Percentiles rank a stretch among this genome's conserved stretches.
These are phyloP conservation scores for Agrostemma githago DNA, from an alignment of 148 eudicot species.

Conservation along the genomic window DNA sequence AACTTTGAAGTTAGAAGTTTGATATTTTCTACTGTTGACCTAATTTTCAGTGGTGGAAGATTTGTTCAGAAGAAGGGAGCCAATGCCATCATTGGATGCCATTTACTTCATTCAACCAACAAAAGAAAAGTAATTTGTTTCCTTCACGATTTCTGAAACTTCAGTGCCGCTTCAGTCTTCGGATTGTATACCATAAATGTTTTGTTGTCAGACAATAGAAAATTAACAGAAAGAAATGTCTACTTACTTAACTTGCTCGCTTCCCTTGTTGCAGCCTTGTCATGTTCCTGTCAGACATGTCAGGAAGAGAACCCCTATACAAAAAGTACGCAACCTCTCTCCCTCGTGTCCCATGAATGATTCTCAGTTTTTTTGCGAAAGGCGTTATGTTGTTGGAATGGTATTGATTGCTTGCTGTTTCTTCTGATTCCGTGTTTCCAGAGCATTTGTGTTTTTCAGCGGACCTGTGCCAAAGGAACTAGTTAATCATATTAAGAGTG, in stretches of 20 bases:
- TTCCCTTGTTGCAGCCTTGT: slow-evolving; percentile 60
- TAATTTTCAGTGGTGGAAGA: slow-evolving; percentile 86
- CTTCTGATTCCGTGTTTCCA: slow-evolving; percentile 25
- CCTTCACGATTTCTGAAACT: neutral
- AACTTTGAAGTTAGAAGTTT: neutral
- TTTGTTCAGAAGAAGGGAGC: slow-evolving; percentile 88
- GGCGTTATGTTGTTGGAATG: neutral
- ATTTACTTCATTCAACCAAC: slow-evolving; percentile 94
- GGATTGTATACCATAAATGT: neutral
- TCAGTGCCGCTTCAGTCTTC: neutral
- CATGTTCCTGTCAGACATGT: slow-evolving; percentile 99
- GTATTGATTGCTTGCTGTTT: slow-evolving; percentile 19
- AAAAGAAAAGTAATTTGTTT: slow-evolving; percentile 74
- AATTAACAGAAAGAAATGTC: neutral
- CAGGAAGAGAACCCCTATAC: slow-evolving; percentile 98
- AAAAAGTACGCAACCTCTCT: slow-evolving; percentile 50
- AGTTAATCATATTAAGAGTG: slow-evolving; percentile 75
- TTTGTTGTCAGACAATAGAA: neutral
- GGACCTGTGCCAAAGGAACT: slow-evolving; percentile 71
- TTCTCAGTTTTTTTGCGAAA: neutral
- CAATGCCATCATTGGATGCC: slow-evolving; percentile 92
- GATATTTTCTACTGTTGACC: neutral
- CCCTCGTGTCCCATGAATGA: neutral
- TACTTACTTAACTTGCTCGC: slow-evolving; percentile 8
- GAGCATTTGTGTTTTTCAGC: slow-evolving; percentile 91